Conservation (phyloP, 2,329 filamentous ascomycete genomes). For the Tolypocladium ovalisporum region DNA sequence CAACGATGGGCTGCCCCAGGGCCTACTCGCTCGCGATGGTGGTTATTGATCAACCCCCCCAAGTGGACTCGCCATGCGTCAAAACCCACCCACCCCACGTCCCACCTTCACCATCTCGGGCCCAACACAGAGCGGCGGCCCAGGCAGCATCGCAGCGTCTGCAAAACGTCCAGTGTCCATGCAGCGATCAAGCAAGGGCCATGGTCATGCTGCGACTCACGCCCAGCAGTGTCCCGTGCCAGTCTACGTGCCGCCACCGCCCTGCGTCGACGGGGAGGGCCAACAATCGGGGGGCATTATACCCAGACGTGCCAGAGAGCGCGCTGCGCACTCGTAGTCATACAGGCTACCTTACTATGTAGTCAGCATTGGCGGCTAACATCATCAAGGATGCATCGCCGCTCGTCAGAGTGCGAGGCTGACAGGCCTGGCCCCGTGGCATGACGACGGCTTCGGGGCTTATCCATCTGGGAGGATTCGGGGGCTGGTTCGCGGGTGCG, state of each 20-base stretch:
- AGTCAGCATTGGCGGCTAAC: neutral
- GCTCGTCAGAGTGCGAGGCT: neutral
- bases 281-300: neutral
- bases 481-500: neutral
- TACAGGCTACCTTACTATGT: too few species aligned
- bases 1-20: neutral
- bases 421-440: neutral
- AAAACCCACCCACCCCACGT: neutral
- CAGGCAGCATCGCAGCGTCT: neutral
- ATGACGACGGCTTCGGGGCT: neutral
- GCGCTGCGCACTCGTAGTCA: neutral
- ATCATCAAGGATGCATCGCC: neutral
- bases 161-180: neutral
- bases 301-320: too few species aligned
- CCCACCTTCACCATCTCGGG: neutral
- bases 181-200: neutral
- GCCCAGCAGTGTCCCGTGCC: neutral
- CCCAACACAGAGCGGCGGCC: neutral
- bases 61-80: neutral
- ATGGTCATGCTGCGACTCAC: neutral
- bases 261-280: neutral
- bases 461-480: neutral
- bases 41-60: neutral
- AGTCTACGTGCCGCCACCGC: neutral
- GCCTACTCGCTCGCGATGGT: too few species aligned